These are phyloP conservation scores for Nannochloropsis gaditana DNA, from an alignment of 108 stramenopile genomes.

Conservation along the genomic window DNA sequence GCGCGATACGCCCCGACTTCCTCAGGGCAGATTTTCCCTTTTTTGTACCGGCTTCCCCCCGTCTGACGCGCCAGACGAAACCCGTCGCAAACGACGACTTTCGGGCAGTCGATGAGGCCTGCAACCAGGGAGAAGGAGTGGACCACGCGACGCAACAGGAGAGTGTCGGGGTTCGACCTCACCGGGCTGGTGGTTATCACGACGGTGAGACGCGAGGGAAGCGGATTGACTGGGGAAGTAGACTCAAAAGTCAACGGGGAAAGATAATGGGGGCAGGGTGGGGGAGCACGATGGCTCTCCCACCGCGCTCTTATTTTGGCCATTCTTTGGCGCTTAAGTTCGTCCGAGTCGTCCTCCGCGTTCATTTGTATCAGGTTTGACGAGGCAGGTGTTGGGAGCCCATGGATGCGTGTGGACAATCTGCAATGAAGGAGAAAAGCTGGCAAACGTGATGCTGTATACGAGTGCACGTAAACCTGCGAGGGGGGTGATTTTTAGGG, in stretches of 20 bases:
- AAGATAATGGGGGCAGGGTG: background rate
- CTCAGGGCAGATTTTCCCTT: background rate
- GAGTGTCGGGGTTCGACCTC: background rate
- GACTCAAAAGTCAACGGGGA: background rate
- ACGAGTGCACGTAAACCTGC: too few relatives aligned
- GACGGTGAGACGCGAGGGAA: background rate
- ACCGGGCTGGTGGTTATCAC: conserved; percentile 4
- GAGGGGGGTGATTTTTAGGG: background rate
- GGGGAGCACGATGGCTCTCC: background rate
- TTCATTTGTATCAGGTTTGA: too few relatives aligned
- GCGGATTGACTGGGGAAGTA: background rate
- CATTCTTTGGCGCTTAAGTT: background rate
- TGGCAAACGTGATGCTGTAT: too few relatives aligned
- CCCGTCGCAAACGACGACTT: conserved; percentile 9
- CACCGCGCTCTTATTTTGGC: background rate
- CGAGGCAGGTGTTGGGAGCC: too few relatives aligned
- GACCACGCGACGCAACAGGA: background rate
- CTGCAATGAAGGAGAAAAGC: too few relatives aligned
- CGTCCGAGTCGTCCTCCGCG: background rate
- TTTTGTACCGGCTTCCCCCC: conserved; percentile 8
- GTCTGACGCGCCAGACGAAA: background rate
- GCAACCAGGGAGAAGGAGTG: conserved; percentile 9
- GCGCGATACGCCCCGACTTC: background rate
- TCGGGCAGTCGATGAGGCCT: background rate
- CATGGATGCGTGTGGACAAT: too few relatives aligned